Percentiles rank a stretch among this genome's conserved stretches.
Evolutionary conservation across 23 red algal genomes (phyloP).

Genomic region (Gracilaria caudata): DNA sequence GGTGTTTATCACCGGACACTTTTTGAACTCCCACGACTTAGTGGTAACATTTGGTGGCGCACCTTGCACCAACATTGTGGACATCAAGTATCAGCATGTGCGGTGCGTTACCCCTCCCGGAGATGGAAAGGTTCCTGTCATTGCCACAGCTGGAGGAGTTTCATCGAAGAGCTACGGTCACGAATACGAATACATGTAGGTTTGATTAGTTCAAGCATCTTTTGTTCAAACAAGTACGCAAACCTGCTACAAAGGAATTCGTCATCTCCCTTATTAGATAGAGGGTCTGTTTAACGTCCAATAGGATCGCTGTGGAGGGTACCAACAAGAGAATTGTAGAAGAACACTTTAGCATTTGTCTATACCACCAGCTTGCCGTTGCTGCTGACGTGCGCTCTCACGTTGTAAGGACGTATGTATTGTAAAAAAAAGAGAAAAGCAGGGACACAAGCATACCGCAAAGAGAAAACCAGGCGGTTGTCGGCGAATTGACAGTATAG

Average conservation of each 20-base stretch:
- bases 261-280: neutral
- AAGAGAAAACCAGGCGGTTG: neutral
- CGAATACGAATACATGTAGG: conserved; percentile 52
- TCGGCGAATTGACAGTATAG: neutral
- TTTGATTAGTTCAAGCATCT: neutral
- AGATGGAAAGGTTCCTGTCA: conserved; percentile 44
- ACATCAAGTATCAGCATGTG: conserved; percentile 29
- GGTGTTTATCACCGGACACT: conserved; percentile 60
- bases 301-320: conserved; percentile 8
- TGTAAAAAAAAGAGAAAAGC: neutral
- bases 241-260: neutral
- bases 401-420: neutral
- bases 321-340: neutral
- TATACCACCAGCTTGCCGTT: neutral
- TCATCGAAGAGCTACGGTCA: conserved; percentile 38
- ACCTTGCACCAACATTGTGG: conserved; percentile 30
- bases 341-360: conserved; percentile 12
- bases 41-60: conserved; percentile 34
- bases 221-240: conserved; percentile 12
- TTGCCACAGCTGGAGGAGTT: conserved; percentile 8
- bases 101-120: conserved; percentile 47
- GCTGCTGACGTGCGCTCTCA: neutral
- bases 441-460: neutral
- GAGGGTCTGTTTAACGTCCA: neutral
- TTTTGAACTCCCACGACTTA: conserved; percentile 20